Conservation (phyloP, 2,329 filamentous ascomycete genomes). For the Mycosphaerella arachidis region DNA sequence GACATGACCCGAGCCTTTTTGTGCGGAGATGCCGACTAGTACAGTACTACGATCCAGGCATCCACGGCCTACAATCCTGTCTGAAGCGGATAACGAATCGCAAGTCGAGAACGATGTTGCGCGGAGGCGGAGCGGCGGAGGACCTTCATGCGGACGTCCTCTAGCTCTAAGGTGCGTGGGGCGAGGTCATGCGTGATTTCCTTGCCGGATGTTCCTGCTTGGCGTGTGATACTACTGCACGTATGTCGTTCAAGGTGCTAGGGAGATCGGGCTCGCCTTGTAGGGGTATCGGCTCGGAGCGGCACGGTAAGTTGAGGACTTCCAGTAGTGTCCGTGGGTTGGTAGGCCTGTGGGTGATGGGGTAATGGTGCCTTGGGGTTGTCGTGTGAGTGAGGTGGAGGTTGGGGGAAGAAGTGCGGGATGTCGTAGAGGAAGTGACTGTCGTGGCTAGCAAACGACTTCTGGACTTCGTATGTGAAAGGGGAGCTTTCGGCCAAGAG, state of each 20-base stretch:
- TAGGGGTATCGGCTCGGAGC: neutral
- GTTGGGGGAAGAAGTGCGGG: too few relatives aligned
- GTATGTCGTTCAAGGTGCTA: too few relatives aligned
- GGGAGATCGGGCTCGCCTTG: neutral
- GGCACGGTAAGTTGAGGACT: neutral
- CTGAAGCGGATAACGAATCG: neutral
- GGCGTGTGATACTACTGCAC: neutral
- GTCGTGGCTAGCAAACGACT: too few relatives aligned
- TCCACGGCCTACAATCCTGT: neutral
- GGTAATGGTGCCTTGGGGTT: too few relatives aligned
- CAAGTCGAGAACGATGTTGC: neutral
- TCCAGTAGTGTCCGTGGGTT: neutral
- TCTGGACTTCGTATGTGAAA: too few relatives aligned
- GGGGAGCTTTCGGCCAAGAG: too few relatives aligned
- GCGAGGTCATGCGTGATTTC: neutral
- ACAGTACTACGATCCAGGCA: too few relatives aligned
- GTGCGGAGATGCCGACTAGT: neutral
- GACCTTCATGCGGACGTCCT: neutral
- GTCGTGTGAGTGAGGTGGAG: too few relatives aligned
- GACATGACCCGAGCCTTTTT: neutral
- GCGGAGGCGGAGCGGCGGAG: constrained; percentile 3
- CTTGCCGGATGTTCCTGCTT: neutral
- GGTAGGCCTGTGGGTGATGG: too few relatives aligned
- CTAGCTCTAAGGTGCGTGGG: neutral
- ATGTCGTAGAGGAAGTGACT: too few relatives aligned